These are phyloP conservation scores for Suhomyces faveliae DNA, from an alignment of 805 yeast genomes.

Conservation along the genomic window DNA sequence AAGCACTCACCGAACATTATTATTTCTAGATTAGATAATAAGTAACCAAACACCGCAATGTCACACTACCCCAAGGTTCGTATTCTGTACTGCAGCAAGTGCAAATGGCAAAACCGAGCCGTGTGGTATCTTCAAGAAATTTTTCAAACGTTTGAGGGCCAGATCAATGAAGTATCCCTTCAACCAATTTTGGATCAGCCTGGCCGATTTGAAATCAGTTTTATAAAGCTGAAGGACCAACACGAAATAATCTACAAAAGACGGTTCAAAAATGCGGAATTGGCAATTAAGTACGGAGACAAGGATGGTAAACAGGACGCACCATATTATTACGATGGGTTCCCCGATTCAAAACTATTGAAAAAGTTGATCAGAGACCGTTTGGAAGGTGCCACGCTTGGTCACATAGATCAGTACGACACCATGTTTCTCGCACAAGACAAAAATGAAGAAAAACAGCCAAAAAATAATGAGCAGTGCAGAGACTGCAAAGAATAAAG, in stretches of 20 bases:
- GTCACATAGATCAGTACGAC: conserved; percentile 55
- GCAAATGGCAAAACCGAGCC: conserved; percentile 88
- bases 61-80: conserved; percentile 55
- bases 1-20: not conserved
- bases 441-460: not conserved
- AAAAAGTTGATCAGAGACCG: conserved; percentile 64
- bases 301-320: conserved; percentile 22
- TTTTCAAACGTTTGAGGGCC: conserved; percentile 72
- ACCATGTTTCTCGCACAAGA: not conserved
- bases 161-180: conserved; percentile 38
- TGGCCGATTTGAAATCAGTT: conserved; percentile 17
- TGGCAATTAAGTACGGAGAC: conserved; percentile 16
- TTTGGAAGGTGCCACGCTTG: conserved; percentile 57
- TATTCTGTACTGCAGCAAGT: conserved; percentile 74
- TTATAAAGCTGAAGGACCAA: conserved; percentile 1
- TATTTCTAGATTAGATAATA: not conserved
- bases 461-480: not conserved
- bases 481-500: not conserved
- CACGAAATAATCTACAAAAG: conserved; percentile 51
- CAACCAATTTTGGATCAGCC: conserved; percentile 24
- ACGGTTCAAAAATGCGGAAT: conserved; percentile 40
- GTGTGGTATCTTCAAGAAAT: conserved; percentile 86
- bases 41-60: not conserved
- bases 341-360: conserved; percentile 81
- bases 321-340: conserved; percentile 56